These are phyloP conservation scores for Cynara cardunculus DNA, from an alignment of 129 eudicot genomes.

Conservation along the genomic window DNA sequence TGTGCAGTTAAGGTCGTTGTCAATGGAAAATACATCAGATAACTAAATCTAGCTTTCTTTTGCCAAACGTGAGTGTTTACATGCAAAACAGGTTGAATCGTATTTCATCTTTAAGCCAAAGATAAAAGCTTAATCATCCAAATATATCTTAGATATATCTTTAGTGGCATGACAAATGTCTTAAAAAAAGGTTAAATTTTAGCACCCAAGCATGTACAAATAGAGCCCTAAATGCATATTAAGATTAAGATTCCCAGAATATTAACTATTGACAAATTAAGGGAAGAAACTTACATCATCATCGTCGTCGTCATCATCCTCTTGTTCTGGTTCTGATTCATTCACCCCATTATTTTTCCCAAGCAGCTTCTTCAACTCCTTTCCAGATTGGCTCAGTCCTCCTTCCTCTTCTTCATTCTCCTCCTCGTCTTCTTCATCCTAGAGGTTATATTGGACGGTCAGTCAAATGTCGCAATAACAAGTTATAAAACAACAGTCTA, in stretches of 20 bases:
- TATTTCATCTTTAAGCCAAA: neutral
- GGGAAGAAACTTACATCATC: constrained; percentile 62
- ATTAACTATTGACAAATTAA: neutral
- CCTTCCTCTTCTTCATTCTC: constrained; percentile 80
- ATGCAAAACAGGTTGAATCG: neutral
- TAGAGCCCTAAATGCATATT: neutral
- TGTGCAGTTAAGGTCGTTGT: neutral
- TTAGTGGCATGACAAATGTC: neutral
- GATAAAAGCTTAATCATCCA: neutral
- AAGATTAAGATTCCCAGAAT: neutral
- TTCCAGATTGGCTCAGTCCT: constrained; percentile 94
- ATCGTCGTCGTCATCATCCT: constrained; percentile 67
- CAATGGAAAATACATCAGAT: neutral
- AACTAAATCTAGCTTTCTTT: neutral
- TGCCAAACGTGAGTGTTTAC: neutral
- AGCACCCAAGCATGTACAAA: neutral
- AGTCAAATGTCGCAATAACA: constrained; percentile 2
- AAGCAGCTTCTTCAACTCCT: constrained; percentile 87
- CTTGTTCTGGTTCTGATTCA: constrained; percentile 91
- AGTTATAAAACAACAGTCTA: neutral
- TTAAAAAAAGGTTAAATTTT: neutral
- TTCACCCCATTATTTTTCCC: constrained; percentile 70
- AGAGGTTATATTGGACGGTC: neutral
- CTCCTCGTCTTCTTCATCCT: constrained; percentile 96
- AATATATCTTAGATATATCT: neutral